Evolutionary conservation across 2,329 filamentous ascomycete species (phyloP), one percentile per base, ranked within the genome.

Genomic region (Ceratocystis diversiconidia): DNA sequence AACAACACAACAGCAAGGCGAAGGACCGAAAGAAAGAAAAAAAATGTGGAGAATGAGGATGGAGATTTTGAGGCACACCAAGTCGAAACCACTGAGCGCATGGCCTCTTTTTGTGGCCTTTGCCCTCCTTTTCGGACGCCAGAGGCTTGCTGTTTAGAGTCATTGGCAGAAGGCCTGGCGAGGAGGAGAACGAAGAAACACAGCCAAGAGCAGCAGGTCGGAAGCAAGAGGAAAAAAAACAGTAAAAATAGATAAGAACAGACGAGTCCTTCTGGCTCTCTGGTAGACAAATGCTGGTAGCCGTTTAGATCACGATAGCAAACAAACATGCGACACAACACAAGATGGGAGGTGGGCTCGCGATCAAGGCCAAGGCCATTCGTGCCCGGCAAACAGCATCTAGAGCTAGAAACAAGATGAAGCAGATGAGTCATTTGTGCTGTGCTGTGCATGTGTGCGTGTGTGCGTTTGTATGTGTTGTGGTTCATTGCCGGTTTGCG

Each of bases 361-460:
- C 46, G 10, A 50, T 19, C 46, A 50, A n/a, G n/a, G 22, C n/a
- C 46, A n/a, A 22, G 46, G n/a, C 7, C 2, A n/a, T 19, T 8
- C 46, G 46, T 59, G 12, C 7, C 32, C 2, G 55, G 28, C n/a
- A 28, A 30, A 36, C 48, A 52, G n/a, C 17, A 50, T 8, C 3
- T 4, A 25, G 7, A 3, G 6, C 48, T 52, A 12, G 48, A 8
- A 8, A 59, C 32, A 59, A 19, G 55, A 59, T n/a, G n/a, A 30
- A 32, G 55, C 25, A 59, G 55, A 59, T 59, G 55, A 59, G 55
- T 59, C 55, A 59, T 30, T 59, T 57, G 50, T 55, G 22, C 10
- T 22, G 19, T 46, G 25, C 19, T 15, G 36, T 61, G 15, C 3
- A 12, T 46, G 32, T 44, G 19, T 28, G n/a, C 30, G 3, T 32